Evolutionary conservation across 768 basidiomycete species (phyloP).

Genomic region (Macrocybe gigantea): DNA sequence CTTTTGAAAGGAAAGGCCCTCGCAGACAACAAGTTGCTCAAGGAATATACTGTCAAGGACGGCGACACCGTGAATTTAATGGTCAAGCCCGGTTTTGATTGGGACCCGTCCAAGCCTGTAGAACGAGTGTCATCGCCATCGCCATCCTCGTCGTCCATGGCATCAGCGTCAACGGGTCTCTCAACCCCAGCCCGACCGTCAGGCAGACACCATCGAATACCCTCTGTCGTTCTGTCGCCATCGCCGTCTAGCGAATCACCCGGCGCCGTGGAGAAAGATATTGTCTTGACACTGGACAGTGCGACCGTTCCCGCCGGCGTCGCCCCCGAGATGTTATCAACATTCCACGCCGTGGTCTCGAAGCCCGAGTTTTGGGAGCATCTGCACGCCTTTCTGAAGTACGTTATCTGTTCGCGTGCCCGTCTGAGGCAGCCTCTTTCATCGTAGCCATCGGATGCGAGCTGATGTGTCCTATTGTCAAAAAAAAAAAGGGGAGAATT

Average conservation of each 20-base stretch:
- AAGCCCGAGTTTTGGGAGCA: conserved; percentile 78
- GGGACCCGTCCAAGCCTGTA: conserved; percentile 46
- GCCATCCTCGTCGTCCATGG: conserved; percentile 6
- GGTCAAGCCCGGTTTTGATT: conserved; percentile 70
- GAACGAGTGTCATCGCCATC: conserved; percentile 16
- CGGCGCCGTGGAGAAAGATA: conserved; percentile 45
- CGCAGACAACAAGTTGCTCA: conserved; percentile 80
- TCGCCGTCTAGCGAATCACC: conserved; percentile 51
- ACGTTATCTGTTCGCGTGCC: conserved; percentile 20
- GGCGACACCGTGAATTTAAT: conserved; percentile 83
- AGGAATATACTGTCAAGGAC: conserved; percentile 82
- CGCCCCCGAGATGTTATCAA: conserved; percentile 40
- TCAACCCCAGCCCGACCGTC: conserved; percentile 15
- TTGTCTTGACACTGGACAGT: conserved; percentile 64
- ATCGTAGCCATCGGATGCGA: neutral
- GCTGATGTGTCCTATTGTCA: neutral
- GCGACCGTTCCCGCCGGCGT: conserved; percentile 30
- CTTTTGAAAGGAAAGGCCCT: conserved; percentile 94
- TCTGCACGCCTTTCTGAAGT: conserved; percentile 62
- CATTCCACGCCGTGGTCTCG: conserved; percentile 67
- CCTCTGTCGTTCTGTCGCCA: conserved; percentile 74
- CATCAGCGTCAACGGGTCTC: conserved; percentile 11
- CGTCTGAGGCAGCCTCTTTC: neutral
- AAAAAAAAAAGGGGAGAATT: conserved; percentile 38
- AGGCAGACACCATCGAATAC: conserved; percentile 56